Base-by-base conservation (phyloP, 2,329 filamentous ascomycete genomes). In the Penicillium sp. region DNA sequence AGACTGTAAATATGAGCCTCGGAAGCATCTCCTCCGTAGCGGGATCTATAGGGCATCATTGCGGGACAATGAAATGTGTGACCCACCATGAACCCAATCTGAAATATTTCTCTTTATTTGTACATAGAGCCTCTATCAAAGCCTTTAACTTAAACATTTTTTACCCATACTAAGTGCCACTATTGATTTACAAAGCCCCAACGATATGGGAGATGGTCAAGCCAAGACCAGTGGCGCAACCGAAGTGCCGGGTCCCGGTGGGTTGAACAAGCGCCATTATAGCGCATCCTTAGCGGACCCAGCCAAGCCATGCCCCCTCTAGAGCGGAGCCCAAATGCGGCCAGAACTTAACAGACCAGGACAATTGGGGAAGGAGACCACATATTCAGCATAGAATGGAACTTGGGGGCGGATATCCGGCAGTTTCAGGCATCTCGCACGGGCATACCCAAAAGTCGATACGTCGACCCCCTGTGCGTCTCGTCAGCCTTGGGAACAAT, bases 41-140 rank as follows among this genome's bases (percentile, higher is more conserved):
- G 40, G 41, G 26, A 44, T 43, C 27, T 44, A 43, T 33, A 26
- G 25, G 25, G 25, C 35, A 35, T 53, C 46, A 46, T 54, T 54
- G 52, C 52, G 22, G 52, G 52, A 50, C 47, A 56, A 54, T 52
- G 49, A 53, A 42, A 29, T 52, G 37, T 47, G 56, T 37, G 35
- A 54, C 25, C 22, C 40, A 44, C 25, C 22, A 44, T 7, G 22
- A 44, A 44, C 14, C 11, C 23, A n/a, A 25, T 14, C 12, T 44
- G 3, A 7, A 25, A 8, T 26, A 25, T 44, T n/a, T 44, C 22
- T 44, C 22, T 44, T n/a, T 44, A 8, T 14, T 3, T 22, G 6
- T 18, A 22, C 1, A 29, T 27, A 18, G n/a, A 31, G n/a, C 12
- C 22, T 27, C 43, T 29, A n/a, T 26, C 5, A 44, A 44, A 23